Percentiles rank a stretch among this genome's conserved stretches.
These are phyloP conservation scores for Serendipita sp. DNA, from an alignment of 768 basidiomycete species.

Conservation along the genomic window DNA sequence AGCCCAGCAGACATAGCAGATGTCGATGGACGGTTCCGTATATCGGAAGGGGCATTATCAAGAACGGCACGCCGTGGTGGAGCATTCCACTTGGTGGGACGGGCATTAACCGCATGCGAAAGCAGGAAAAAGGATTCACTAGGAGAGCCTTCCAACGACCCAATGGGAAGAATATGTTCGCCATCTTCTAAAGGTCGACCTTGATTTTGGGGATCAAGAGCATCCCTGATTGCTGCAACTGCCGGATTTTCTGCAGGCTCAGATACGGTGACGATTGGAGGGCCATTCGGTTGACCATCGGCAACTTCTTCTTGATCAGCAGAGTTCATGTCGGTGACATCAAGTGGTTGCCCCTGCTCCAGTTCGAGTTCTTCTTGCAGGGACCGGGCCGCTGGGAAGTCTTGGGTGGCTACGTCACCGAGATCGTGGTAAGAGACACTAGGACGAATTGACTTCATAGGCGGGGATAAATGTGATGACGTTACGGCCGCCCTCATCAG, in stretches of 20 bases:
- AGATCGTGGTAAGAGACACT: neutral
- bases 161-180: conserved; percentile 14
- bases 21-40: no score
- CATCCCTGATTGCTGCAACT: conserved; percentile 24
- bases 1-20: neutral
- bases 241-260: conserved; percentile 18
- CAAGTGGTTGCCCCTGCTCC: no score
- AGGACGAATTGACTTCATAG: neutral
- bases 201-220: conserved; percentile 12
- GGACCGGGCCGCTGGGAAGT: neutral
- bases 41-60: no score
- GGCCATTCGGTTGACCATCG: neutral
- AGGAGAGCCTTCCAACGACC: conserved; percentile 14
- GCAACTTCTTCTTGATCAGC: neutral
- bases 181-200: conserved; percentile 13
- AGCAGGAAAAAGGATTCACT: conserved; percentile 12
- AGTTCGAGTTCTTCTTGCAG: no score
- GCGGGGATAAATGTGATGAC: neutral
- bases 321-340: neutral
- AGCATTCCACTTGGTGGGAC: conserved; percentile 10
- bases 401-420: neutral
- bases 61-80: no score
- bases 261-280: neutral
- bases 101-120: conserved; percentile 11
- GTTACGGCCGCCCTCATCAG: neutral